Evolutionary conservation across 768 basidiomycete species (phyloP).

Genomic region (Harrya chromipes): DNA sequence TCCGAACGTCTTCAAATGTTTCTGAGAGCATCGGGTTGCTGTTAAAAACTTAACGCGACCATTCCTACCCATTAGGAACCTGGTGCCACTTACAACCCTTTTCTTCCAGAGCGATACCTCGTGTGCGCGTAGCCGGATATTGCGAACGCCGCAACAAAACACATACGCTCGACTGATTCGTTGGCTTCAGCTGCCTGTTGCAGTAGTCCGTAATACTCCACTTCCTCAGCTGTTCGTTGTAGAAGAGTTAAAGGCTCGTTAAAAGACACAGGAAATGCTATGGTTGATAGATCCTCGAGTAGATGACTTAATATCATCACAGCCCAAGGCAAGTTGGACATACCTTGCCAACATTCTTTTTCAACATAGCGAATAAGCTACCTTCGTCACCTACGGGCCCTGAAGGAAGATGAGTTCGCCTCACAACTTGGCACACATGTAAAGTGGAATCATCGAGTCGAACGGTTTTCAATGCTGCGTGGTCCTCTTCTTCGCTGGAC

Average conservation of each 20-base stretch:
- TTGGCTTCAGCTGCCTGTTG: conserved; percentile 54
- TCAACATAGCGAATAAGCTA: conserved; percentile 76
- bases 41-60: conserved; percentile 9
- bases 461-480: background rate
- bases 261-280: conserved; percentile 84
- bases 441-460: conserved; percentile 6
- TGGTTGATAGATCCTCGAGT: conserved; percentile 71
- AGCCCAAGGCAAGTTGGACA: conserved; percentile 4
- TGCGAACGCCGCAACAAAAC: conserved; percentile 80
- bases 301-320: background rate
- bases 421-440: conserved; percentile 33
- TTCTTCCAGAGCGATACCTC: conserved; percentile 73
- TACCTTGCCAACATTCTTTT: conserved; percentile 89
- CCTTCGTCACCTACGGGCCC: conserved; percentile 70
- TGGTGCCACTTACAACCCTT: conserved; percentile 69
- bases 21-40: conserved; percentile 89
- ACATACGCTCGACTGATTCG: conserved; percentile 66
- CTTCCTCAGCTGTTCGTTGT: conserved; percentile 78
- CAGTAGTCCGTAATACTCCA: conserved; percentile 75
- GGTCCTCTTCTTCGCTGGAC: conserved; percentile 51
- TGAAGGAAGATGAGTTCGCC: conserved; percentile 59
- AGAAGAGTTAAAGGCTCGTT: conserved; percentile 85
- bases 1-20: conserved; percentile 79
- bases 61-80: background rate
- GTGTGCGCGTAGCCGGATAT: conserved; percentile 84